Percentiles rank a stretch among this genome's conserved stretches.
Evolutionary conservation across 495 filamentous ascomycete genomes (phyloP).

Genomic region (Aspergillus sclerotioniger): DNA sequence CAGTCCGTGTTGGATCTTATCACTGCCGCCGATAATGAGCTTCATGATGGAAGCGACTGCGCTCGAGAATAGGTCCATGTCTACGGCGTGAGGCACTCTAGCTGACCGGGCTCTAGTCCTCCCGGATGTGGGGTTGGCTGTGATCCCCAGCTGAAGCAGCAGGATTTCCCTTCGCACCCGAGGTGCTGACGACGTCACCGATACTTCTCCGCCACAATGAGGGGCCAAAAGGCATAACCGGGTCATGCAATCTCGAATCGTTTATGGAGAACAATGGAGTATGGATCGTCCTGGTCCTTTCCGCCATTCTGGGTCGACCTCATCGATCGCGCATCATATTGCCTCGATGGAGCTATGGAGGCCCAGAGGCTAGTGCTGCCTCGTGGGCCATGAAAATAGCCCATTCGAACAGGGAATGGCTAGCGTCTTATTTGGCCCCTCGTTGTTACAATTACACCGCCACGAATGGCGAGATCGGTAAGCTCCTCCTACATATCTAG

Average conservation of each 20-base stretch:
- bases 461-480: slow-evolving; percentile 5
- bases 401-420: neutral
- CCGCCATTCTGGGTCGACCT: neutral
- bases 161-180: slow-evolving; percentile 2
- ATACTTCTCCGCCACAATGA: slow-evolving; percentile 1
- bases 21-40: neutral
- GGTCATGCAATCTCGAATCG: slow-evolving; percentile 3
- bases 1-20: neutral
- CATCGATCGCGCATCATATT: slow-evolving; percentile 14
- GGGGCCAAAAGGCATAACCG: neutral
- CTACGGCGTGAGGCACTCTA: neutral
- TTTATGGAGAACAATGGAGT: neutral
- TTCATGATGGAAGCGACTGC: neutral
- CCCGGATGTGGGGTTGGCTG: slow-evolving; percentile 8
- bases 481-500: neutral
- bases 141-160: slow-evolving; percentile 7
- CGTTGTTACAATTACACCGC: slow-evolving; percentile 6
- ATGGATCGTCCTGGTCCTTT: neutral
- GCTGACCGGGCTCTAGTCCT: neutral
- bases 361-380: neutral
- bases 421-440: neutral
- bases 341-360: neutral
- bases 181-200: slow-evolving; percentile 16
- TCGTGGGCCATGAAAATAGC: slow-evolving; percentile 7
- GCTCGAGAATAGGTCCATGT: neutral